Evolutionary conservation across 1,284 basidiomycete genomes (phyloP).

Genomic region (Exobasidium rhododendri): DNA sequence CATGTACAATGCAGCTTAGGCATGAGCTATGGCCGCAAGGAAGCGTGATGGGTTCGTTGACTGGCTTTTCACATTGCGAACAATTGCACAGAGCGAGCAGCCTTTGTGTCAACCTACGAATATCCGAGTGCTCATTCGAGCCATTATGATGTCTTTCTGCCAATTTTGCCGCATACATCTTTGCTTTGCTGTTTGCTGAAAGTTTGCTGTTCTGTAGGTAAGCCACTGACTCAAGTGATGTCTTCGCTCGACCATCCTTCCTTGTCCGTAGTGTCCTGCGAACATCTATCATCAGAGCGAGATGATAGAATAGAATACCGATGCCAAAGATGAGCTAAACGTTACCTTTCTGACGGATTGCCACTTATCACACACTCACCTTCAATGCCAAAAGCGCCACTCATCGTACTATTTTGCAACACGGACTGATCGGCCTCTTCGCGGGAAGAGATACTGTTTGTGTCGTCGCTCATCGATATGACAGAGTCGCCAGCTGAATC

Average conservation of each 20-base stretch:
- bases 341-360: not conserved
- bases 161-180: not conserved
- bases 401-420: no score
- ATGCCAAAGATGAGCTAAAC: not conserved
- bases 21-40: constrained; percentile 47
- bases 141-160: constrained; percentile 19
- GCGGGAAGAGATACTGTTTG: no score
- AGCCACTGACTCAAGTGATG: not conserved
- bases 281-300: not conserved
- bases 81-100: constrained; percentile 31
- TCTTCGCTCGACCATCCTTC: not conserved
- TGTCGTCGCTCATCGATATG: no score
- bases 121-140: constrained; percentile 23
- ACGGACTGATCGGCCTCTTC: no score
- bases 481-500: no score
- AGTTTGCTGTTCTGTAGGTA: not conserved
- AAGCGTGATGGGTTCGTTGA: constrained; percentile 38
- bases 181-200: not conserved
- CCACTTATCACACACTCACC: not conserved
- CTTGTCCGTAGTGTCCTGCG: not conserved
- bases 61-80: constrained; percentile 27
- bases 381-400: not conserved
- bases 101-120: constrained; percentile 17
- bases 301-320: no score
- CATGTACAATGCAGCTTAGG: constrained; percentile 29